Evolutionary conservation across 2,329 filamentous ascomycete species (phyloP), one percentile per base, ranked within the genome.

Genomic region (Pezicula carpinea): DNA sequence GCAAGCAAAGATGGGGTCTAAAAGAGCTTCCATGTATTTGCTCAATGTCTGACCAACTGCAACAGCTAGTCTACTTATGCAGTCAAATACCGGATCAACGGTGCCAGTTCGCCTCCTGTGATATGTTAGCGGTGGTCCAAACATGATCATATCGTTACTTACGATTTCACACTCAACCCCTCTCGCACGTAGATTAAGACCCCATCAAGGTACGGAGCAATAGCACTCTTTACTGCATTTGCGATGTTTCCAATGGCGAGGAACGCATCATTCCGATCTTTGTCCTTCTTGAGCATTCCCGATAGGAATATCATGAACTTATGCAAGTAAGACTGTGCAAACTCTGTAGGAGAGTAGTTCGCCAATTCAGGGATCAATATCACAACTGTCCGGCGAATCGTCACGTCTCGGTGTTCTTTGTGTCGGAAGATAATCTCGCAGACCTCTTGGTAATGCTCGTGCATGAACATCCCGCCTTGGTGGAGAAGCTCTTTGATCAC

Each of bases 391-490:
- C 87, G 87, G 46, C 92, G 80, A 56, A 97, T 93, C 31, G 90
- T 86, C 4, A 82, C 73, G 58, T 99, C 95, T 45, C 89, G 82
- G 59, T 97, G 89, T 58, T 99, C 93, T 66, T 95, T 95, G 66
- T 95, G 88, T 52, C 87, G 86, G 55, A 92, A 83, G 31, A 96
- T 88, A 53, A 93, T 91, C 53, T 99, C 93, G 64, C 92, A 97
- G 10, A 89, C 85, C 58, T 95, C 89, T 49, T 85, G 82, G 66
- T 97, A 99, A 63, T 91, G 83, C 33, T 91, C 88, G 60, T 96
- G 90, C 93, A 99, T 97, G 67, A 95, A 99, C 92, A 99, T 99
- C 58, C 90, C 91, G 44, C 93, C 93, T 64, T 96, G 92, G 53
- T 93, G 82, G 15, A 99, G 80, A 40, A 99, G 78, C 69, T 97